Conservation (phyloP, 2,329 filamentous ascomycete genomes). For the Botryotinia calthae region DNA sequence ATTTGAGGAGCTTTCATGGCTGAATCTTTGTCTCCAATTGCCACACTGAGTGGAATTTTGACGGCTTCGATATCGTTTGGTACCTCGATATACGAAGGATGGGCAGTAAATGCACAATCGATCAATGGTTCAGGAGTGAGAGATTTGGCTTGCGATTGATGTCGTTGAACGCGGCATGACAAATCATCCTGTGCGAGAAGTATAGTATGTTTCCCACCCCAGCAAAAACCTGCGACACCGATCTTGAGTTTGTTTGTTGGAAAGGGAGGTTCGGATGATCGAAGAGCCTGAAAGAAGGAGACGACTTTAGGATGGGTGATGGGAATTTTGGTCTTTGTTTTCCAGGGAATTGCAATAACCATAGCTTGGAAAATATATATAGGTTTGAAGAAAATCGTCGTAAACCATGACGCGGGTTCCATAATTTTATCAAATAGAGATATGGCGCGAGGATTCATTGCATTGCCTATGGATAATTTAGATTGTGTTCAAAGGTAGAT, state of each 20-base stretch:
- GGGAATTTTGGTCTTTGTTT: constrained; percentile 33
- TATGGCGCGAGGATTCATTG: constrained; percentile 23
- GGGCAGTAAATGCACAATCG: constrained; percentile 52
- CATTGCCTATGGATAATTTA: neutral
- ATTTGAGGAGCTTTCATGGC: constrained; percentile 38
- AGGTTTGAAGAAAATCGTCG: constrained; percentile 32
- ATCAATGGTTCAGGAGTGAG: constrained; percentile 40
- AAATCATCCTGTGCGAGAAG: constrained; percentile 45
- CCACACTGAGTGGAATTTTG: constrained; percentile 46
- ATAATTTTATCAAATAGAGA: constrained; percentile 28
- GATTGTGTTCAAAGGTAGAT: neutral
- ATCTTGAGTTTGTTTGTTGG: constrained; percentile 43
- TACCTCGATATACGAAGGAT: constrained; percentile 50
- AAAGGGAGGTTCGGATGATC: constrained; percentile 31
- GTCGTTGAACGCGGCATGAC: constrained; percentile 27
- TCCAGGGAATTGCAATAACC: constrained; percentile 27
- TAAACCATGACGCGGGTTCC: constrained; percentile 27
- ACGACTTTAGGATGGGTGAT: constrained; percentile 40
- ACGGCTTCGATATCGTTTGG: constrained; percentile 43
- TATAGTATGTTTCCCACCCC: constrained; percentile 57
- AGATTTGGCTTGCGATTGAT: constrained; percentile 22
- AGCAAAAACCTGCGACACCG: constrained; percentile 60
- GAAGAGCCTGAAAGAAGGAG: constrained; percentile 44
- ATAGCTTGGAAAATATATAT: constrained; percentile 46
- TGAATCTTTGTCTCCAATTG: constrained; percentile 47